A percentile compares a stretch with the other conserved stretches of the same genome.
Evolutionary conservation across 768 basidiomycete species (phyloP).

Genomic region (Imleria badia): DNA sequence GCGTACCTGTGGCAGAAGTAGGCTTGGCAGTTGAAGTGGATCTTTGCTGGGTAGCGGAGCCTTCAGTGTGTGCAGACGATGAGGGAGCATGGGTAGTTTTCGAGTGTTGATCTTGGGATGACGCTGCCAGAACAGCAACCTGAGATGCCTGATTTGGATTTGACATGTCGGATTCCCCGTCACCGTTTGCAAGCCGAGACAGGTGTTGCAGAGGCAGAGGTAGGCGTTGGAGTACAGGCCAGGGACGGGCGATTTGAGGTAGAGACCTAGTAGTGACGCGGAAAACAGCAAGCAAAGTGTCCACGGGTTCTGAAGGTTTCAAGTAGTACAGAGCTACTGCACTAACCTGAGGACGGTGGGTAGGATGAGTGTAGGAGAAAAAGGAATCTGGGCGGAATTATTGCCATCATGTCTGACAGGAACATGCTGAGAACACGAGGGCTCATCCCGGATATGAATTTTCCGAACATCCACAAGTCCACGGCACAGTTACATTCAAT

Average conservation of each 20-base stretch:
- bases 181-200: conserved; percentile 34
- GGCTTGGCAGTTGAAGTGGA: conserved; percentile 27
- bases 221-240: conserved; percentile 39
- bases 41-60: conserved; percentile 26
- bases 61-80: conserved; percentile 28
- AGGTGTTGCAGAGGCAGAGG: conserved; percentile 34
- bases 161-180: conserved; percentile 35
- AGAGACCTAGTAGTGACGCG: conserved; percentile 60
- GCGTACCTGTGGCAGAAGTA: conserved; percentile 32
- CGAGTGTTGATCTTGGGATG: conserved; percentile 31
- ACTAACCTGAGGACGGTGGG: conserved; percentile 35
- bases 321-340: conserved; percentile 39
- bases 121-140: conserved; percentile 28
- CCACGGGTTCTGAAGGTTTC: conserved; percentile 40
- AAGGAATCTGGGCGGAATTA: conserved; percentile 34
- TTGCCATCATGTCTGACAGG: conserved; percentile 33
- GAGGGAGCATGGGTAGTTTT: conserved; percentile 31
- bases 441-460: too few relatives aligned
- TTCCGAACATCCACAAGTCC: too few relatives aligned
- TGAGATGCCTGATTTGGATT: conserved; percentile 38
- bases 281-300: conserved; percentile 32
- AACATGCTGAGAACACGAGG: conserved; percentile 37
- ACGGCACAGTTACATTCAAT: too few relatives aligned
- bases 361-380: conserved; percentile 32
- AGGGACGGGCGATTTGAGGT: conserved; percentile 79